These are phyloP conservation scores for Marasmius sp. DNA, from an alignment of 1,284 basidiomycete genomes.

Conservation along the genomic window DNA sequence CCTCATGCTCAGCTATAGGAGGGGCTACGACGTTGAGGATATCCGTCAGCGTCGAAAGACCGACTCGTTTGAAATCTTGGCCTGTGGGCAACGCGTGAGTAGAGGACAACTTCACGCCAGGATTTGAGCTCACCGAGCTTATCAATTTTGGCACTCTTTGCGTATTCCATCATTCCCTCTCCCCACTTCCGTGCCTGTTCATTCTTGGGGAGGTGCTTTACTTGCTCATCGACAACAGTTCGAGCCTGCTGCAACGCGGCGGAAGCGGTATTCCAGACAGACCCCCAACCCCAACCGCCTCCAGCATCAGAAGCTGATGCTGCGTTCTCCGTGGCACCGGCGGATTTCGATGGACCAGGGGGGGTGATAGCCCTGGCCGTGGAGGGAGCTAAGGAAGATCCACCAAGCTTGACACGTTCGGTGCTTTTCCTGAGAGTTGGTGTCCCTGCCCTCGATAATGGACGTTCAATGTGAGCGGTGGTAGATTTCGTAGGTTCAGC, in stretches of 20 bases:
- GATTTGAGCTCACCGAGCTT: conserved; percentile 60
- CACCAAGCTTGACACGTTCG: conserved; percentile 71
- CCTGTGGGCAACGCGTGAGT: conserved; percentile 45
- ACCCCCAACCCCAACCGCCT: conserved; percentile 76
- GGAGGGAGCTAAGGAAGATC: conserved; percentile 28
- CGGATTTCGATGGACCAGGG: conserved; percentile 31
- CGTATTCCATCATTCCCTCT: conserved; percentile 62
- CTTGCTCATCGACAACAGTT: conserved; percentile 88
- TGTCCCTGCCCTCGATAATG: conserved; percentile 66
- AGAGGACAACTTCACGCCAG: not conserved
- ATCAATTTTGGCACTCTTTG: conserved; percentile 80
- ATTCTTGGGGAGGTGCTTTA: conserved; percentile 78
- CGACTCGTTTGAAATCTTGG: conserved; percentile 83
- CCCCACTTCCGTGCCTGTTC: conserved; percentile 83
- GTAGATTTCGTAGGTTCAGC: conserved; percentile 67
- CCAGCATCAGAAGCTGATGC: conserved; percentile 25
- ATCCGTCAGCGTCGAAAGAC: conserved; percentile 85
- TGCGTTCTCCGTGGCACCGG: conserved; percentile 20
- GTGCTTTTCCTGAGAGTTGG: conserved; percentile 75
- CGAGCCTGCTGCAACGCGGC: conserved; percentile 86
- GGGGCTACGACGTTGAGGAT: conserved; percentile 96
- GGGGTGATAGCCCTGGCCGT: conserved; percentile 17
- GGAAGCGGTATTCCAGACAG: conserved; percentile 85
- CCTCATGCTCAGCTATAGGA: conserved; percentile 97
- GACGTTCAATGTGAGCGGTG: conserved; percentile 54